Conservation (phyloP, 176 grass and related monocot genomes). For the Eragrostis curvula region DNA sequence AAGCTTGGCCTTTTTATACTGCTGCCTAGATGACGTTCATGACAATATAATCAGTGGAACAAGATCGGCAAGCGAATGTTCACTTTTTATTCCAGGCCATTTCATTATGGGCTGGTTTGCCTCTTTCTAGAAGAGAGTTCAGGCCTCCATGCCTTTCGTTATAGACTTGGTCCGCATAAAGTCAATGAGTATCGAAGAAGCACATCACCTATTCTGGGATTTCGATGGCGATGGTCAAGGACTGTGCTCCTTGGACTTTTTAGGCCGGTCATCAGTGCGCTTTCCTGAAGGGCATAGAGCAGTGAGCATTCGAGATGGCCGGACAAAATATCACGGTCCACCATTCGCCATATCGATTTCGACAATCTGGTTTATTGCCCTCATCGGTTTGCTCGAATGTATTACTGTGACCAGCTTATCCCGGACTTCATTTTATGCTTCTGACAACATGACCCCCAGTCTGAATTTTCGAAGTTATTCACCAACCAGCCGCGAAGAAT, state of each 20-base stretch:
- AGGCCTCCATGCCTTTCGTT: not conserved
- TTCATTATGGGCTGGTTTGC: not conserved
- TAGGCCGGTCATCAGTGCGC: not conserved
- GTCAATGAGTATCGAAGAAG: not conserved
- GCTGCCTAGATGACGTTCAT: not conserved
- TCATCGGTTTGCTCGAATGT: not conserved
- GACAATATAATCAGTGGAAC: not conserved
- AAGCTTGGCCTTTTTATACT: not conserved
- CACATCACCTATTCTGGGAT: not conserved
- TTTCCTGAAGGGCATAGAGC: not conserved
- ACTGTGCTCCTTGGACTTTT: not conserved
- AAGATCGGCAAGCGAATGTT: not conserved
- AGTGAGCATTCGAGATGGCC: not conserved
- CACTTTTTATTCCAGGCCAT: not conserved
- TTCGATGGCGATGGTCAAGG: not conserved
- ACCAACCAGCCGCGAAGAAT: not conserved
- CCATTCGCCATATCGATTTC: not conserved
- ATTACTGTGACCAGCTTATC: not conserved
- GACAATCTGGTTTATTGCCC: not conserved
- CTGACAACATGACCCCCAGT: not conserved
- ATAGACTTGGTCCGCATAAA: not conserved
- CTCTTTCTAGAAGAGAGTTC: not conserved
- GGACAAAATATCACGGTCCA: fast-evolving
- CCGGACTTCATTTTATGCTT: not conserved
- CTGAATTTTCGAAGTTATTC: not conserved